Evolutionary conservation across 2,329 filamentous ascomycete genomes (phyloP), one percentile per base, ranked within the genome.

Genomic region (Colletotrichum tropicicola): DNA sequence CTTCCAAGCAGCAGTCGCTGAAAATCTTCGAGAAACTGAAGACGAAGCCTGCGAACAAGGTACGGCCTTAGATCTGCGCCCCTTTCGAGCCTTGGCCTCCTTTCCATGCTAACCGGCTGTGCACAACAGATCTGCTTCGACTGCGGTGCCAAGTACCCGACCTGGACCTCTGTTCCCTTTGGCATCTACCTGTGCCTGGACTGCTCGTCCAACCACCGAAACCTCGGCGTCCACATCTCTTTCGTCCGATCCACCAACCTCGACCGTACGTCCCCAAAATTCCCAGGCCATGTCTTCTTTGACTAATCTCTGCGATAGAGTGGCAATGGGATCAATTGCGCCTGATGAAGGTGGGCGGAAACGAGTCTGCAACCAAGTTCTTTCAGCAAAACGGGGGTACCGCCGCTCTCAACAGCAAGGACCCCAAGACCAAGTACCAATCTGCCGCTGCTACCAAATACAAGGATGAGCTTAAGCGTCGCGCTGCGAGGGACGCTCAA

Each of bases 301-400:
- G 30, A 45, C 58, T 65, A 44, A 65, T n/a, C 23, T 23, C 17
- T 44, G 37, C 72, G 27, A 44, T 28, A 92, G 91, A 93, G 83
- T 99, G 96, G 96, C 94, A 98, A 92, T 99, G 96, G 96, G 94
- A 98, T 71, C 96, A 99, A 79, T 87, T 99, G 66, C 92, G 96
- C 55, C 81, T 95, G 62, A 98, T 99, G 95, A 99, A 99, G 82
- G 94, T 98, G 15, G 96, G 96, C 70, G 96, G 96, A 62, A 99
- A 99, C 75, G 95, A 98, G 81, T 97, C 94, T 63, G 96, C 96
- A 51, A 98, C 94, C 74, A 98, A 97, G 81, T 99, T 93, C 84
- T 99, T 98, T 84, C 94, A 98, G 81, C 91, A 93, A 72, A 96
- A 99, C 77, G 96, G 96, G 68, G 96, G 96, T 67, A 94, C 92